Evolutionary conservation across 192 early-diverging fungal genomes (phyloP).

Genomic region (Funneliformis geosporum): DNA sequence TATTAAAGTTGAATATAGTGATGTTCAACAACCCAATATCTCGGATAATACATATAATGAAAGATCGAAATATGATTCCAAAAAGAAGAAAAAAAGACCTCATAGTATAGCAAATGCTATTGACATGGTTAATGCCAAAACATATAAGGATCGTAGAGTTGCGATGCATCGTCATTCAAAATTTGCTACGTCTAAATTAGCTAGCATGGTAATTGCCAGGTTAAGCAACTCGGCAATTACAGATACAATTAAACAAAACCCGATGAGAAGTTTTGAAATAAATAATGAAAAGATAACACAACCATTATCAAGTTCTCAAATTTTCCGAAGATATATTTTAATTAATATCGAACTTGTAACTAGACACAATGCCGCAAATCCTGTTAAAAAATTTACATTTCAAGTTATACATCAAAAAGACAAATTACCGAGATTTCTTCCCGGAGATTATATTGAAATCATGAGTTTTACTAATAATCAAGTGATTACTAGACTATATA

Average conservation of each 20-base stretch:
- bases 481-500: constrained; percentile 22
- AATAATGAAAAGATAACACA: background rate
- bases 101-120: background rate
- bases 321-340: constrained; percentile 29
- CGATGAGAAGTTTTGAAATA: background rate
- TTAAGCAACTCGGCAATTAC: background rate
- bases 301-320: background rate
- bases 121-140: background rate
- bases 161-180: constrained; percentile 2
- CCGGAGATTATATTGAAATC: constrained; percentile 30
- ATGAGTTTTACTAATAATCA: constrained; percentile 8
- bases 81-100: background rate
- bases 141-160: constrained; percentile 3
- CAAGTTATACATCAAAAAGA: constrained; percentile 1
- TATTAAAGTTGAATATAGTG: background rate
- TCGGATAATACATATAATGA: background rate
- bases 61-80: background rate
- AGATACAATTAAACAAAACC: background rate
- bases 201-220: constrained; percentile 8
- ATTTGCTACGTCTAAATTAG: constrained; percentile 17
- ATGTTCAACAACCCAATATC: background rate
- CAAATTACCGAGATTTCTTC: constrained; percentile 20
- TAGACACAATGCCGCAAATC: background rate
- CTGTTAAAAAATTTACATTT: constrained; percentile 26
- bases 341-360: constrained; percentile 17